These are phyloP conservation scores for Podaxis sp. DNA, from an alignment of 768 basidiomycete genomes.

Conservation along the genomic window DNA sequence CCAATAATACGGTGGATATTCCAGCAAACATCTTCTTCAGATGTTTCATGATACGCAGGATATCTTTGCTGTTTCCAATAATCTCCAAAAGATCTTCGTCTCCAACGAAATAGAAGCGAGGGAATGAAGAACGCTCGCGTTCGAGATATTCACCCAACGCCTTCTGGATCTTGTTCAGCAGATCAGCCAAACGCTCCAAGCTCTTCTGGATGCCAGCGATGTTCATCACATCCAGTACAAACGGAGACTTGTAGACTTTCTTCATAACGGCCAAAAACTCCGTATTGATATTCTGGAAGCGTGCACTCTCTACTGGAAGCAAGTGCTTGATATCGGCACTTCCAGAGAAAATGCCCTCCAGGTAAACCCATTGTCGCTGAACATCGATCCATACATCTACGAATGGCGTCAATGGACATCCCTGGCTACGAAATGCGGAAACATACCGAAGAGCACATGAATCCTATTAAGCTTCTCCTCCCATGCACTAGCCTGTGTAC, in stretches of 20 bases:
- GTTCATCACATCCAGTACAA: constrained; percentile 94
- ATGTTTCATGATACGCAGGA: constrained; percentile 97
- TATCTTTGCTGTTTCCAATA: constrained; percentile 99
- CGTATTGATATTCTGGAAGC: constrained; percentile 97
- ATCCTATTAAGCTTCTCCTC: constrained; percentile 96
- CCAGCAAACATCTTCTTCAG: constrained; percentile 99
- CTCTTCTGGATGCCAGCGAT: constrained; percentile 96
- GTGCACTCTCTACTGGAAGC: constrained; percentile 93
- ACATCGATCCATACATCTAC: constrained; percentile 99
- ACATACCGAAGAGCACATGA: constrained; percentile 89
- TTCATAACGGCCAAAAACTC: constrained; percentile 99
- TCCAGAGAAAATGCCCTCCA: constrained; percentile 99
- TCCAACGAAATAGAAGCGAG: constrained; percentile 99
- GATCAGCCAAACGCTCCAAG: constrained; percentile 91
- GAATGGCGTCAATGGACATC: constrained; percentile 8
- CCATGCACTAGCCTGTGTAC: constrained; percentile 74
- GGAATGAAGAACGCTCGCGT: constrained; percentile 95
- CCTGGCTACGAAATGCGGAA: background rate
- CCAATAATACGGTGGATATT: constrained; percentile 82
- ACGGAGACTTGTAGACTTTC: constrained; percentile 98
- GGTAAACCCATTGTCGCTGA: constrained; percentile 98
- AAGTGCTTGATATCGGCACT: constrained; percentile 99
- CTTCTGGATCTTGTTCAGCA: constrained; percentile 98
- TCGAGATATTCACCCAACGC: constrained; percentile 98
- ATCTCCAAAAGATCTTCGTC: constrained; percentile 99